A percentile compares a stretch with the other conserved stretches of the same genome.
phyloP scores from a whole-genome alignment of 352 stramenopile genomes.

The Phytopythium litorale region DNA sequence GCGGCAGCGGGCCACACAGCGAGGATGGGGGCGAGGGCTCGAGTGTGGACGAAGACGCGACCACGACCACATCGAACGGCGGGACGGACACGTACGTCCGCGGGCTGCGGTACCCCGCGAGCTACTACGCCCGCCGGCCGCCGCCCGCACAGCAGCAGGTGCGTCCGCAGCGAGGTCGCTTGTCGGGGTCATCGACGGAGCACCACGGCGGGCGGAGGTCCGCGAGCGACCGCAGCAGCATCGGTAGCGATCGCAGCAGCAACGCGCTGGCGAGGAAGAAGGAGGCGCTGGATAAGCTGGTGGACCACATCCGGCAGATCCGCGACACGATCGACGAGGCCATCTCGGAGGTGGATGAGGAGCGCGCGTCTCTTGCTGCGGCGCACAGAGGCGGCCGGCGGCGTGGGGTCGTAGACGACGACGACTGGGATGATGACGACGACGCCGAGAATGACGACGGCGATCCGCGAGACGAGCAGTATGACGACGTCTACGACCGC shows the following conservation, averaged over 20 bases:
- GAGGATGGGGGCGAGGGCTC: slow-evolving; percentile 14
- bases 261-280: slow-evolving; percentile 18
- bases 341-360: slow-evolving; percentile 54
- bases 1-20: slow-evolving; percentile 20
- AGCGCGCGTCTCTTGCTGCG: slow-evolving; percentile 1
- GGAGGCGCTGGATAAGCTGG: slow-evolving; percentile 44
- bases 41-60: slow-evolving; percentile 14
- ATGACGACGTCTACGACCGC: slow-evolving; percentile 43
- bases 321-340: slow-evolving; percentile 64
- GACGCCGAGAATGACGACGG: slow-evolving; percentile 22
- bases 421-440: slow-evolving; percentile 1
- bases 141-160: neutral
- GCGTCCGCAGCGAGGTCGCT: neutral
- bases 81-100: slow-evolving; percentile 46
- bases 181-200: neutral
- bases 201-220: neutral
- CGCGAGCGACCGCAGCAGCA: slow-evolving; percentile 7
- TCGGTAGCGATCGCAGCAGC: slow-evolving; percentile 3
- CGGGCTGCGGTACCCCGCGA: slow-evolving; percentile 24
- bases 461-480: slow-evolving; percentile 20
- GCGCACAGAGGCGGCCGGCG: too few relatives aligned
- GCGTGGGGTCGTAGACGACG: neutral
- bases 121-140: slow-evolving; percentile 2
- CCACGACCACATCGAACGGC: slow-evolving; percentile 36
- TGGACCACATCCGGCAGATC: slow-evolving; percentile 63